Conservation (phyloP, 352 stramenopile genomes). For the Pythium monospermum region DNA sequence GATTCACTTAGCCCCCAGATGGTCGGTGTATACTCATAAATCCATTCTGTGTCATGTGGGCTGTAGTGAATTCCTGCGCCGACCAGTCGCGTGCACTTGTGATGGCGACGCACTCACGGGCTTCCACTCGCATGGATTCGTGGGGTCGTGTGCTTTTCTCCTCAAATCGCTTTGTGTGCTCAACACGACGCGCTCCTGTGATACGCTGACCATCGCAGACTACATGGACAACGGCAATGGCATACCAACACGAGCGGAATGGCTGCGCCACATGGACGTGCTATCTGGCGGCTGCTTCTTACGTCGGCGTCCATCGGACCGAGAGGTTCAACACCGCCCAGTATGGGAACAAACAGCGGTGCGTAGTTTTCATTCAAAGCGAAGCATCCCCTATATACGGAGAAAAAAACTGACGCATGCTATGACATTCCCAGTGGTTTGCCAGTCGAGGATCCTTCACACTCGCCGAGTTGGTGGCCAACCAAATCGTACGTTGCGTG, state of each 20-base stretch:
- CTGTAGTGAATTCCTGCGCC: constrained; percentile 52
- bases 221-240: no score
- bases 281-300: constrained; percentile 61
- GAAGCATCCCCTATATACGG: not conserved
- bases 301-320: constrained; percentile 27
- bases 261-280: constrained; percentile 41
- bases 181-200: constrained; percentile 66
- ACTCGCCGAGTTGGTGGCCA: constrained; percentile 57
- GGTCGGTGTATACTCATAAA: not conserved
- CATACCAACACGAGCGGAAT: constrained; percentile 11
- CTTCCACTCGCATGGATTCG: constrained; percentile 48
- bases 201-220: constrained; percentile 34
- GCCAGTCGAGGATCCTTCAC: constrained; percentile 54
- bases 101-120: constrained; percentile 49
- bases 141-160: constrained; percentile 32
- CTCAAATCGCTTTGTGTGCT: constrained; percentile 37
- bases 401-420: not conserved
- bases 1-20: no score
- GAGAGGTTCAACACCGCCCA: constrained; percentile 25
- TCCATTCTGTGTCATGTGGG: constrained; percentile 2
- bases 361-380: not conserved
- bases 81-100: constrained; percentile 33
- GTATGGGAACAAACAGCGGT: constrained; percentile 7
- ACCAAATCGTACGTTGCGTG: constrained; percentile 59
- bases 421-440: constrained; percentile 48